Evolutionary conservation across 1,139 yeast species (phyloP).

Genomic region (Blastobotrys arbuscula): DNA sequence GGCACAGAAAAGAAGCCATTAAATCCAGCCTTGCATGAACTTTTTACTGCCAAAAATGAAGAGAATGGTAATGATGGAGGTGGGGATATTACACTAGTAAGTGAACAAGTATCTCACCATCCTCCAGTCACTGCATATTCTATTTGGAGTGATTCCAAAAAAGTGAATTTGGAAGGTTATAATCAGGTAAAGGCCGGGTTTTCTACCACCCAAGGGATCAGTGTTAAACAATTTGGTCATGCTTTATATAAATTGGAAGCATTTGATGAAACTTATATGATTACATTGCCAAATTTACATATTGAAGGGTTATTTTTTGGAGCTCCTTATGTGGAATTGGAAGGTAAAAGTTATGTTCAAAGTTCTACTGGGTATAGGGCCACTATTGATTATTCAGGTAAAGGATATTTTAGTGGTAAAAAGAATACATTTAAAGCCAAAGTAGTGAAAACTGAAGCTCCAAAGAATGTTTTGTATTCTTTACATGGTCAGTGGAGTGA

Average conservation of each 20-base stretch:
- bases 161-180: conserved; percentile 74
- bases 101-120: conserved; percentile 94
- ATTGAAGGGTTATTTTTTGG: conserved; percentile 90
- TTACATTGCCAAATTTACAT: conserved; percentile 94
- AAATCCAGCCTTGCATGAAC: conserved; percentile 90
- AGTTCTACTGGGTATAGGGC: conserved; percentile 73
- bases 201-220: conserved; percentile 60
- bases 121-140: conserved; percentile 93
- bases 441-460: conserved; percentile 51
- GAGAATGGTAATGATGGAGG: conserved; percentile 40
- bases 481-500: conserved; percentile 93
- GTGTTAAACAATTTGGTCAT: conserved; percentile 89
- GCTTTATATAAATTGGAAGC: conserved; percentile 62
- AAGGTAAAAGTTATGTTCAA: conserved; percentile 78
- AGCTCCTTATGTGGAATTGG: conserved; percentile 77
- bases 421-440: conserved; percentile 88
- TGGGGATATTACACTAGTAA: conserved; percentile 69
- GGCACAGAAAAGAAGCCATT: conserved; percentile 95
- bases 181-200: conserved; percentile 83
- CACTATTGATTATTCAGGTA: conserved; percentile 75
- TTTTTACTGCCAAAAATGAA: conserved; percentile 81
- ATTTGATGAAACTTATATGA: conserved; percentile 60
- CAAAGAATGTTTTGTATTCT: conserved; percentile 66
- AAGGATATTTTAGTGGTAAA: conserved; percentile 95
- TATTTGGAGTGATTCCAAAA: conserved; percentile 63